Conservation (phyloP, 208 protist genomes). For the Tetramitus jugosus region DNA sequence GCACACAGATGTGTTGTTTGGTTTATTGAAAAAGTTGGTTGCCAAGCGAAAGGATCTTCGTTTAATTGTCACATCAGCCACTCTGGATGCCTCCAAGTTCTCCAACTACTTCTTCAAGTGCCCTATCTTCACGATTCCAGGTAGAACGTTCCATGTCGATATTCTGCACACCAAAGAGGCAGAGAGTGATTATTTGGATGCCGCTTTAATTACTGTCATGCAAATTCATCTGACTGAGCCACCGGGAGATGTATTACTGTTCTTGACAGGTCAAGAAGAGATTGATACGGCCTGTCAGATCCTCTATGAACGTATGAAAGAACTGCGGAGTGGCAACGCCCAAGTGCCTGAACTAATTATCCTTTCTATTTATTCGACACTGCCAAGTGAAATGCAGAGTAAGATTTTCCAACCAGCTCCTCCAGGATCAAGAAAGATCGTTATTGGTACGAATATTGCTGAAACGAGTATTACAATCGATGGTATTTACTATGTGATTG, state of each 20-base stretch:
- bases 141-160: constrained; percentile 85
- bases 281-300: constrained; percentile 95
- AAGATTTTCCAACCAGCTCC: constrained; percentile 94
- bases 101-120: constrained; percentile 91
- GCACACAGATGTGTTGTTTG: constrained; percentile 96
- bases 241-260: constrained; percentile 95
- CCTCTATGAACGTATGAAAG: constrained; percentile 75
- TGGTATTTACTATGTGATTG: constrained; percentile 96
- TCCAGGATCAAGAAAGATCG: constrained; percentile 74
- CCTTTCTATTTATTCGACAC: constrained; percentile 92
- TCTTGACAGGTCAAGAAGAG: constrained; percentile 97
- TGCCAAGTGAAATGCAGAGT: constrained; percentile 93
- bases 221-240: constrained; percentile 90
- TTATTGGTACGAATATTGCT: constrained; percentile 99
- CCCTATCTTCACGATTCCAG: constrained; percentile 92
- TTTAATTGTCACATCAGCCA: constrained; percentile 96
- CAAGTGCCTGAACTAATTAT: constrained; percentile 77
- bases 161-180: constrained; percentile 85
- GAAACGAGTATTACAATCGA: constrained; percentile 99
- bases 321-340: constrained; percentile 52
- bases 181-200: constrained; percentile 92
- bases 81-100: constrained; percentile 93
- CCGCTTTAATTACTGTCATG: constrained; percentile 89
- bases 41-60: constrained; percentile 75
- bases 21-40: constrained; percentile 83